Conservation (phyloP, 169 alveolate species). For the Amoebophrya sp. region DNA sequence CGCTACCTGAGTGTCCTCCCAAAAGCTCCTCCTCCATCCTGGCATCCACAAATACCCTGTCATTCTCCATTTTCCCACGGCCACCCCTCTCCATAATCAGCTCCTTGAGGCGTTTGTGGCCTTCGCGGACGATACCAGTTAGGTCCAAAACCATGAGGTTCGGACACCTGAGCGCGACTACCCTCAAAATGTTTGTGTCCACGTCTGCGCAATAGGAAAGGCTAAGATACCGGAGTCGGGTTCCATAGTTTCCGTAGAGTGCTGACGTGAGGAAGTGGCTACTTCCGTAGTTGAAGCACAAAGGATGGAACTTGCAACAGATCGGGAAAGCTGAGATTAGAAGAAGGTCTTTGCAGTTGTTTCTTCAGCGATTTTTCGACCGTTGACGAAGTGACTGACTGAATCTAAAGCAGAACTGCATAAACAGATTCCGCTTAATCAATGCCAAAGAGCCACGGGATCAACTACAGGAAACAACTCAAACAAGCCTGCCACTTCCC, state of each 20-base stretch:
- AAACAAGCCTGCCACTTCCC: too few relatives aligned
- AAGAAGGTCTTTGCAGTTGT: too few relatives aligned
- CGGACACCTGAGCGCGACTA: neutral
- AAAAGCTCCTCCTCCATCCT: neutral
- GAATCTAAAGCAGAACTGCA: too few relatives aligned
- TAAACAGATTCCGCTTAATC: too few relatives aligned
- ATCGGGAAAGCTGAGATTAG: too few relatives aligned
- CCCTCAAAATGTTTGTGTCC: neutral
- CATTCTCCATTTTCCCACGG: neutral
- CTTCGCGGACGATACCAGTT: neutral
- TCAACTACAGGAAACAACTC: too few relatives aligned
- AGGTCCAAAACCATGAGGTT: constrained; percentile 4
- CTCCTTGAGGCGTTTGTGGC: neutral
- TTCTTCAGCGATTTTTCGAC: too few relatives aligned
- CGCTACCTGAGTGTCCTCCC: neutral
- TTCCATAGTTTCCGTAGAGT: neutral
- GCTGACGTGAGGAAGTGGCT: neutral
- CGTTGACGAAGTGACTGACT: too few relatives aligned
- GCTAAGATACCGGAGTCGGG: neutral
- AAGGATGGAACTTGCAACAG: too few relatives aligned
- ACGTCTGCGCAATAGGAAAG: neutral
- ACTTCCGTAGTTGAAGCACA: neutral
- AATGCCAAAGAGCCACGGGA: too few relatives aligned
- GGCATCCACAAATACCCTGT: neutral
- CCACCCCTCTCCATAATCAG: neutral